These are phyloP conservation scores for Metschnikowia continentalis DNA, from an alignment of 805 yeast species.

Conservation along the genomic window DNA sequence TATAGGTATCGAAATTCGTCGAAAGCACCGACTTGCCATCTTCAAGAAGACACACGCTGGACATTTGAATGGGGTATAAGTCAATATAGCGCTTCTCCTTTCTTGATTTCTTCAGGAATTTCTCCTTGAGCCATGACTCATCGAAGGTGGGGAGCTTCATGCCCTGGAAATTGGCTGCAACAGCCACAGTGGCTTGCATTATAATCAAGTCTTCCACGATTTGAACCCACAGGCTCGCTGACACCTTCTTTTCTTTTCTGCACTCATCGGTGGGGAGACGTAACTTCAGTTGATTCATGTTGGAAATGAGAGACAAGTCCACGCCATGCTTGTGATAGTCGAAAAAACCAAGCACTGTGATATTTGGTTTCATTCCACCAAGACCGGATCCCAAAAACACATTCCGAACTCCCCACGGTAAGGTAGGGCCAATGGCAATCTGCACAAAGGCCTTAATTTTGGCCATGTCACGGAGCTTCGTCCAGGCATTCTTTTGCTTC, in stretches of 20 bases:
- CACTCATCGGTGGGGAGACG: conserved; percentile 74
- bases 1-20: conserved; percentile 93
- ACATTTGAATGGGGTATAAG: conserved; percentile 95
- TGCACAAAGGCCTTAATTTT: conserved; percentile 92
- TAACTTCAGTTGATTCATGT: conserved; percentile 20
- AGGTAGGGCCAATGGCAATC: conserved; percentile 77
- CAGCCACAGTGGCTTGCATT: conserved; percentile 87
- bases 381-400: conserved; percentile 89
- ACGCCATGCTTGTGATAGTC: conserved; percentile 51
- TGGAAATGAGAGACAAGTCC: conserved; percentile 21
- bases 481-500: conserved; percentile 78
- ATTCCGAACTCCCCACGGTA: conserved; percentile 94
- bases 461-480: conserved; percentile 69
- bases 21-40: conserved; percentile 69
- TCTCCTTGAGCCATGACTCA: conserved; percentile 15
- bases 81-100: conserved; percentile 61
- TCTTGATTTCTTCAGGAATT: background rate
- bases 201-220: conserved; percentile 84
- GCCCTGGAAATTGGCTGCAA: conserved; percentile 80
- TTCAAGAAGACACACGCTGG: conserved; percentile 66
- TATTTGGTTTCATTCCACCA: conserved; percentile 98
- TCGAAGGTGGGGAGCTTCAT: conserved; percentile 55
- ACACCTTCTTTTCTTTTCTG: conserved; percentile 63
- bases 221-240: conserved; percentile 84
- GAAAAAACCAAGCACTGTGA: conserved; percentile 86